Evolutionary conservation across 345 rosid genomes (phyloP).

Genomic region (Melastoma malabathricum): DNA sequence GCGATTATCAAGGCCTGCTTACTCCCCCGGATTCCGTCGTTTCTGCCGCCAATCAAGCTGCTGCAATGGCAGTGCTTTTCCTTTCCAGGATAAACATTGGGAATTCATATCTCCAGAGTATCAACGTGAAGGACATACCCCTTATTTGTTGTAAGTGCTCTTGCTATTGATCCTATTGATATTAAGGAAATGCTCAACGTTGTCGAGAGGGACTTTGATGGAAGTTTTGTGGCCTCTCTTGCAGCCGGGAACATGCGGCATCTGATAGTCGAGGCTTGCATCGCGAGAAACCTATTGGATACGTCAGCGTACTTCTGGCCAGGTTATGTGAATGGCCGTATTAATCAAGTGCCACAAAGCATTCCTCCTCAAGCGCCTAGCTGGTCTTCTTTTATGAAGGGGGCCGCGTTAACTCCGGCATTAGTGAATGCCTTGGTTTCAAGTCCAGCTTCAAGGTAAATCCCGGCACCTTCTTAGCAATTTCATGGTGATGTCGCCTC

Average conservation of each 20-base stretch:
- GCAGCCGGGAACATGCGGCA: constrained; percentile 98
- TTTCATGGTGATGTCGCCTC: neutral
- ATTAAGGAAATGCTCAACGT: neutral
- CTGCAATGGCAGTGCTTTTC: constrained; percentile 69
- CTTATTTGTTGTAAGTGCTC: constrained; percentile 56
- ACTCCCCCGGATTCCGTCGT: constrained; percentile 67
- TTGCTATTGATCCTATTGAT: constrained; percentile 4
- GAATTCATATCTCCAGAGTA: constrained; percentile 51
- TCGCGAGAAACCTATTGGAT: constrained; percentile 75
- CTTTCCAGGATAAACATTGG: constrained; percentile 52
- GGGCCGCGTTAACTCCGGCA: constrained; percentile 52
- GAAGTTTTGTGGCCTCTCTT: constrained; percentile 6
- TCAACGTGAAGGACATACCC: constrained; percentile 79
- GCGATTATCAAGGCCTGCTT: constrained; percentile 76
- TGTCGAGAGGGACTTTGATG: neutral
- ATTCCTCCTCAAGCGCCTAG: constrained; percentile 55
- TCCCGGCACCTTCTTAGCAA: constrained; percentile 5
- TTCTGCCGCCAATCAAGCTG: constrained; percentile 87
- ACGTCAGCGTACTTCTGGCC: constrained; percentile 88
- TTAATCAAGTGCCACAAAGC: constrained; percentile 49
- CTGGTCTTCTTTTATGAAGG: constrained; percentile 85
- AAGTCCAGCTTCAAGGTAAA: constrained; percentile 89
- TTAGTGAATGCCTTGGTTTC: constrained; percentile 62
- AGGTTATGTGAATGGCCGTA: constrained; percentile 67
- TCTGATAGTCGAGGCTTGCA: constrained; percentile 92